Base-by-base conservation (phyloP, 139 green algal genomes). In the Volvox africanus region DNA sequence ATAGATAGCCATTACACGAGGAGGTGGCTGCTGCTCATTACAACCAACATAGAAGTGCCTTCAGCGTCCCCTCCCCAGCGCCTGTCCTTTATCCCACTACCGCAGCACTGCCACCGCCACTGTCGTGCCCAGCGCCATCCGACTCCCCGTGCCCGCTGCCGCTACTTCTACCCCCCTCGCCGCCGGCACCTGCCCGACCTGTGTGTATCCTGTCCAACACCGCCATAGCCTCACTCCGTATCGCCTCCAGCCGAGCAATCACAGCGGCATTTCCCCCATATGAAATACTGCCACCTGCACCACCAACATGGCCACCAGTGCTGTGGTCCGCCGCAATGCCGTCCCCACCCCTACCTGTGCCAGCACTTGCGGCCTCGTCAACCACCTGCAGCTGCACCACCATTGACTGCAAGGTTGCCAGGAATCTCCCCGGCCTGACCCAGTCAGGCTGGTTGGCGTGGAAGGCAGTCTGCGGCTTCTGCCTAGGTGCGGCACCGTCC, bases 171-270 rank as follows among this genome's bases (percentile, higher is more conserved):
- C 30, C 21, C 22, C 68, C 68, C 68, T 21, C 68, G 18, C 68
- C 68, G 14, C 68, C 68, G 68, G 9, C 68, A 21, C 71, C 71
- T 18, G 26, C 35, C 71, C 21, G 1, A 32, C 71, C 71, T 30
- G 71, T 86, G 17, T 96, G 94, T 71, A 96, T 90, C 24, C 81
- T 44, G 24, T 96, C 93, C 55, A 97, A 81, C 35, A 95, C 94
- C 44, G 88, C 80, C 28, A 94, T 30, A 2, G 92, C 92, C 91
- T 97, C 93, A 11, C 87, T 36, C 0, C 87, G 79, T 24, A 97
- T 91, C 13, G 87, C 76, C 24, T 92, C 91, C 82, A 97, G 55
- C 28, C 93, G 78, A 21, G 61, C n/a, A 71, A 95, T 36, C 87
- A 94, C 50, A 1, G 44, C 30, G 2, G 61, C 73, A 22, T 62